Evolutionary conservation across 1,139 yeast species (phyloP).

Genomic region (Protomyces pachydermus): DNA sequence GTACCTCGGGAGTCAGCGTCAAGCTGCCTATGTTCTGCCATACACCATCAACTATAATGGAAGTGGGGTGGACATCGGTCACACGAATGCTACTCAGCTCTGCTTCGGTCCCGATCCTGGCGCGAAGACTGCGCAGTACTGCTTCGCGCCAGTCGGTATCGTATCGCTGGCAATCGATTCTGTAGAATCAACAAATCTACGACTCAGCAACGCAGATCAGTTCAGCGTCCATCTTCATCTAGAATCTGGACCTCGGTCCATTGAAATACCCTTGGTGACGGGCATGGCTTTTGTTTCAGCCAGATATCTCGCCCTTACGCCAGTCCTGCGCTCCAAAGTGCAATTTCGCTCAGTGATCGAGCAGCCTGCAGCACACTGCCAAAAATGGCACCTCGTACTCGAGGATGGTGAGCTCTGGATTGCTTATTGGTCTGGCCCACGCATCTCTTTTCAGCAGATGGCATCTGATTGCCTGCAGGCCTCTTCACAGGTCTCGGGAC

Average conservation of each 20-base stretch:
- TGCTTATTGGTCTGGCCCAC: slow-evolving; percentile 47
- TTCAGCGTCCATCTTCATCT: slow-evolving; percentile 55
- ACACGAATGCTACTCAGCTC: slow-evolving; percentile 5
- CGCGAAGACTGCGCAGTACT: slow-evolving; percentile 42
- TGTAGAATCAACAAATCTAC: slow-evolving; percentile 43
- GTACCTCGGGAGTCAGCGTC: slow-evolving; percentile 51
- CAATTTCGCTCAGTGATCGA: slow-evolving; percentile 38
- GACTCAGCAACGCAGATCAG: slow-evolving; percentile 48
- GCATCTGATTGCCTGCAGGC: slow-evolving; percentile 44
- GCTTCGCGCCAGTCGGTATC: slow-evolving; percentile 52
- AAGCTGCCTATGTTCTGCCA: slow-evolving; percentile 54
- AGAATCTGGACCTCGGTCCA: slow-evolving; percentile 35
- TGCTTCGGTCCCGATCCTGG: slow-evolving; percentile 14
- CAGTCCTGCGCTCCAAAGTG: slow-evolving; percentile 47
- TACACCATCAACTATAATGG: slow-evolving; percentile 54
- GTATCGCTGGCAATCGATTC: slow-evolving; percentile 57
- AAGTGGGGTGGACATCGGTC: slow-evolving; percentile 2
- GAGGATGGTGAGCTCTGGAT: slow-evolving; percentile 53
- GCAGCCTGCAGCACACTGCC: slow-evolving; percentile 43
- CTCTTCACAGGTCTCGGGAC: slow-evolving; percentile 46
- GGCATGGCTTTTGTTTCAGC: slow-evolving; percentile 77
- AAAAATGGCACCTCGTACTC: slow-evolving; percentile 46
- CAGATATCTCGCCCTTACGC: slow-evolving; percentile 53
- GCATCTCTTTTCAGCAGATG: slow-evolving; percentile 31
- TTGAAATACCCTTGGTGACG: slow-evolving; percentile 48